Base-by-base conservation (phyloP, 768 basidiomycete genomes). In the Mycena rebaudengoi region DNA sequence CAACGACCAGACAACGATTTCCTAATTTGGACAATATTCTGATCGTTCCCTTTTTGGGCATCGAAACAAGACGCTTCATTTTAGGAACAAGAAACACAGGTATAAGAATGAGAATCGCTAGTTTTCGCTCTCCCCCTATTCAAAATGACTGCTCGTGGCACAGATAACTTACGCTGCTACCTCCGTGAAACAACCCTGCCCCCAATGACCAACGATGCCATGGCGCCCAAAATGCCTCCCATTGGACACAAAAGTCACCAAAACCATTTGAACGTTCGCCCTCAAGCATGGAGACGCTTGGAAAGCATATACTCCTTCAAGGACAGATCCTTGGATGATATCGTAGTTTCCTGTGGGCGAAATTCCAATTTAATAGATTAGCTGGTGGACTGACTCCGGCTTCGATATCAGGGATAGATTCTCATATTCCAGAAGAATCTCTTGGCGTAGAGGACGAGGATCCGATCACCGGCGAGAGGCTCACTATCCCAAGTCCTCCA, bases 261-360 rank as follows among this genome's bases (percentile, higher is more conserved):
- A 49, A 86, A 86, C 65, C 56, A 70, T 28, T 75, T 84, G 21
- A 68, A 75, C 62, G 74, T 87, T 54, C 79, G 77, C 23, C 82
- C 84, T 11, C 84, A 86, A 54, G 62, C 72, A 11, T 85, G 84
- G 74, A 79, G 89, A 64, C 79, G 76, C 58, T 74, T 91, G n/a
- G 84, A 86, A 68, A 72, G 69, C 25, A 85, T 88, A 20, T 76
- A 81, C 29, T 62, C 64, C 10, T 70, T 85, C 54, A 54, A 72
- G 14, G 63, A 74, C 7, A 39, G 45, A 5, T 66, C 63, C 1
- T 74, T 88, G 37, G 66, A 73, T 35, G 70, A 76, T 20, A 64
- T 71, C 16, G 74, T 82, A 4, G 70, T 62, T 23, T 68, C 74
- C 32, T 87, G 86, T 86, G 63, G 28, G 82, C 74, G 4, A 49